A percentile compares a stretch with the other conserved stretches of the same genome.
These are phyloP conservation scores for Trichodelitschia bisporula DNA, from an alignment of 495 filamentous ascomycete species.

Conservation along the genomic window DNA sequence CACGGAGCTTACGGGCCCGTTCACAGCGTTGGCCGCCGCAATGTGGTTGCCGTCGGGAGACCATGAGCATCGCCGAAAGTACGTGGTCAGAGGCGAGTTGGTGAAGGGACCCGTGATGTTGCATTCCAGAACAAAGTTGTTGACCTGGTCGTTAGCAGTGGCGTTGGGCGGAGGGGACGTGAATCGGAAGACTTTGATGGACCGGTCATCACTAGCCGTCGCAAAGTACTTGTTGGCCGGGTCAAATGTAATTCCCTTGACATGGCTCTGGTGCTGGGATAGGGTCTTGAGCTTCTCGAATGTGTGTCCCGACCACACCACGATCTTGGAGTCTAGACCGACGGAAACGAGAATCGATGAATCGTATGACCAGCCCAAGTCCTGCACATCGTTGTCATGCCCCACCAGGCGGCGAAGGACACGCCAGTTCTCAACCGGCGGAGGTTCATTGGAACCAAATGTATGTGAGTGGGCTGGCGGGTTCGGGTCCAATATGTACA, in stretches of 20 bases:
- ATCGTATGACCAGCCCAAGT: conserved; percentile 91
- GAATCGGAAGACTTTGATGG: conserved; percentile 91
- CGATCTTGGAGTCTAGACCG: conserved; percentile 89
- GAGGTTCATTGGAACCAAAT: conserved; percentile 78
- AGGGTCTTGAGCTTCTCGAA: conserved; percentile 95
- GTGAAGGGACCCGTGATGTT: conserved; percentile 67
- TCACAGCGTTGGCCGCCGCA: conserved; percentile 86
- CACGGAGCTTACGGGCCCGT: conserved; percentile 89
- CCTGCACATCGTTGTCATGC: conserved; percentile 96
- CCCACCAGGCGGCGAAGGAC: conserved; percentile 78
- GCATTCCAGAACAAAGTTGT: conserved; percentile 80
- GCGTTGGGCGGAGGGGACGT: conserved; percentile 79
- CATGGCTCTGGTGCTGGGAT: conserved; percentile 77
- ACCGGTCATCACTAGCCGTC: conserved; percentile 87
- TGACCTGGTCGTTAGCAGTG: conserved; percentile 74
- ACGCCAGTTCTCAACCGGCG: conserved; percentile 91
- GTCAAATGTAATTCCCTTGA: conserved; percentile 96
- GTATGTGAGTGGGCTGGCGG: conserved; percentile 45
- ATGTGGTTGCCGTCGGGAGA: conserved; percentile 93
- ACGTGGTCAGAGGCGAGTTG: conserved; percentile 78
- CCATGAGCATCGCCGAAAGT: conserved; percentile 93
- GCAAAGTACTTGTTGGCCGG: conserved; percentile 98
- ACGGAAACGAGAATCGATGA: conserved; percentile 90
- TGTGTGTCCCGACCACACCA: conserved; percentile 91
- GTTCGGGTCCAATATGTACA: conserved; percentile 72